Percentiles rank a stretch among this genome's conserved stretches.
Conservation (phyloP, 2,329 filamentous ascomycete species). For the Diaporthe caulivora region DNA sequence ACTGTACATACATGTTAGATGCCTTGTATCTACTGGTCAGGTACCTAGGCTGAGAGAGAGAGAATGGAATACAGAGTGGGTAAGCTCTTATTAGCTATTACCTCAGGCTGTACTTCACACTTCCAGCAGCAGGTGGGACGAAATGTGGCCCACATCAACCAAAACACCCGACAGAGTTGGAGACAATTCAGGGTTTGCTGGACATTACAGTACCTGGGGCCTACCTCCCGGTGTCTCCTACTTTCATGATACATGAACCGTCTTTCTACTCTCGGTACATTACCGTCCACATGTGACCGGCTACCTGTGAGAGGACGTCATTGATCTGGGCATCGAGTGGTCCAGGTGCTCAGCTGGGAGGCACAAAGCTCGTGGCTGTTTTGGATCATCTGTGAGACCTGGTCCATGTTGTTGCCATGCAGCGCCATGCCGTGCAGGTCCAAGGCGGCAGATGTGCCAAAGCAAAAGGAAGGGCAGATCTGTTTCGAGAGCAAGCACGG, state of each 20-base stretch:
- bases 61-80: background rate
- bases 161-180: constrained; percentile 5
- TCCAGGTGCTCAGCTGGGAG: background rate
- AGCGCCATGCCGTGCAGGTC: constrained; percentile 6
- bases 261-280: background rate
- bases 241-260: too few relatives aligned
- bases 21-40: too few relatives aligned
- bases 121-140: constrained; percentile 1
- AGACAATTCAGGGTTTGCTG: background rate
- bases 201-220: constrained; percentile 16
- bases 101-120: too few relatives aligned
- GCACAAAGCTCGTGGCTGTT: background rate
- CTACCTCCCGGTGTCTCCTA: background rate
- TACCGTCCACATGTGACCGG: too few relatives aligned
- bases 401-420: constrained; percentile 28
- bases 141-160: background rate
- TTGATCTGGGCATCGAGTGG: background rate
- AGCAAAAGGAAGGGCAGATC: constrained; percentile 5
- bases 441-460: background rate
- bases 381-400: constrained; percentile 21
- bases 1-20: too few relatives aligned
- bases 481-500: constrained; percentile 6
- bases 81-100: background rate
- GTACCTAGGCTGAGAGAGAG: too few relatives aligned
- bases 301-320: background rate